Percentiles rank a stretch among this genome's conserved stretches.
Evolutionary conservation across 2,329 filamentous ascomycete genomes (phyloP).

Genomic region (Fusarium circinatum): DNA sequence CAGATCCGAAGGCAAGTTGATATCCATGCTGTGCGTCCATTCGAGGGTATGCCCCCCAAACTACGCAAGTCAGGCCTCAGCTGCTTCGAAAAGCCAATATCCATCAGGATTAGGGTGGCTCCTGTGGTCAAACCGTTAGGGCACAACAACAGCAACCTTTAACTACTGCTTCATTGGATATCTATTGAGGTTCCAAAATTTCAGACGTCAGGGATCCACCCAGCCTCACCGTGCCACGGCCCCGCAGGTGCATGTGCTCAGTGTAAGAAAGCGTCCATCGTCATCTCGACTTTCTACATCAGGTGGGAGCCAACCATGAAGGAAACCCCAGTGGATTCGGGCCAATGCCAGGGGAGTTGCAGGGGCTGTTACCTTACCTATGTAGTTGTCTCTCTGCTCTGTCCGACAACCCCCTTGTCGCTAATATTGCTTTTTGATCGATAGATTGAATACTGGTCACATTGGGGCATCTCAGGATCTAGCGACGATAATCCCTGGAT

Average conservation of each 20-base stretch:
- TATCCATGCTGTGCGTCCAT: constrained; percentile 4
- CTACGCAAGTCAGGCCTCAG: background rate
- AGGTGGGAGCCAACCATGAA: constrained; percentile 32
- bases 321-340: constrained; percentile 26
- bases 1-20: constrained; percentile 12
- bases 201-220: constrained; percentile 41
- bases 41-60: background rate
- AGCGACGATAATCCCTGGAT: constrained; percentile 26
- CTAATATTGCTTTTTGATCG: constrained; percentile 37
- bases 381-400: constrained; percentile 8
- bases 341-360: constrained; percentile 28
- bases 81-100: background rate
- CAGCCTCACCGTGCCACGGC: constrained; percentile 42
- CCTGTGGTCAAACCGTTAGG: constrained; percentile 45
- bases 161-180: constrained; percentile 42
- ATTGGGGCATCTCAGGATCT: constrained; percentile 24
- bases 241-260: constrained; percentile 41
- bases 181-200: constrained; percentile 36
- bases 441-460: constrained; percentile 33
- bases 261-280: constrained; percentile 34
- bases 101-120: constrained; percentile 1
- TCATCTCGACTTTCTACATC: constrained; percentile 39
- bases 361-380: constrained; percentile 1
- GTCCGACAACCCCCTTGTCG: constrained; percentile 31
- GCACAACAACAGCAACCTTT: constrained; percentile 41